Conservation (phyloP, 2,329 filamentous ascomycete species). For the Podosphaera leucotricha region DNA sequence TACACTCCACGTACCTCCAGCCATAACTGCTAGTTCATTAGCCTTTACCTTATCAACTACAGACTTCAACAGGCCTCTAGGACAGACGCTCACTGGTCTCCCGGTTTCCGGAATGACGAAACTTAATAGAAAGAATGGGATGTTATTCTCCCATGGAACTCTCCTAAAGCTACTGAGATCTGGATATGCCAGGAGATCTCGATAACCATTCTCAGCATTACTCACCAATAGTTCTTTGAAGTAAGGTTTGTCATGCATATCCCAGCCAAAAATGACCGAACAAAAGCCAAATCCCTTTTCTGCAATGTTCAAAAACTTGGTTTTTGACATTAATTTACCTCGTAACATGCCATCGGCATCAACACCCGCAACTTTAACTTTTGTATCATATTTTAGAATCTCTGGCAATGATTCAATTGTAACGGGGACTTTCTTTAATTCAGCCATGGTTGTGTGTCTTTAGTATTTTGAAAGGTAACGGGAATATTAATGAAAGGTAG, state of each 20-base stretch:
- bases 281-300: slow-evolving; percentile 74
- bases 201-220: slow-evolving; percentile 77
- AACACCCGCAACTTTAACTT: slow-evolving; percentile 70
- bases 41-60: slow-evolving; percentile 42
- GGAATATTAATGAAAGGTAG: no score
- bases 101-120: slow-evolving; percentile 64
- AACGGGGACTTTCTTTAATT: no score
- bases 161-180: slow-evolving; percentile 57
- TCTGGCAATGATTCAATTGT: slow-evolving; percentile 31
- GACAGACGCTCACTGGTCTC: slow-evolving; percentile 51
- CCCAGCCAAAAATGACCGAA: slow-evolving; percentile 86
- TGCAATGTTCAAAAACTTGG: slow-evolving; percentile 74
- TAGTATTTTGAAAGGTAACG: no score
- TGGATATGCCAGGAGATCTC: slow-evolving; percentile 60
- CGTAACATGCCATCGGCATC: slow-evolving; percentile 74
- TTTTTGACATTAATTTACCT: slow-evolving; percentile 78
- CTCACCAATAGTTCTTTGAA: slow-evolving; percentile 65
- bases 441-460: no score
- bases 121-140: slow-evolving; percentile 65
- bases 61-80: slow-evolving; percentile 48
- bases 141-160: slow-evolving; percentile 75
- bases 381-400: slow-evolving; percentile 45
- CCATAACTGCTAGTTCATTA: slow-evolving; percentile 61
- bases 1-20: slow-evolving; percentile 43
- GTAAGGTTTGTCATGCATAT: slow-evolving; percentile 89